Evolutionary conservation across 768 basidiomycete genomes (phyloP), one percentile per base, ranked within the genome.

Genomic region (Boletus subcaerulescens): DNA sequence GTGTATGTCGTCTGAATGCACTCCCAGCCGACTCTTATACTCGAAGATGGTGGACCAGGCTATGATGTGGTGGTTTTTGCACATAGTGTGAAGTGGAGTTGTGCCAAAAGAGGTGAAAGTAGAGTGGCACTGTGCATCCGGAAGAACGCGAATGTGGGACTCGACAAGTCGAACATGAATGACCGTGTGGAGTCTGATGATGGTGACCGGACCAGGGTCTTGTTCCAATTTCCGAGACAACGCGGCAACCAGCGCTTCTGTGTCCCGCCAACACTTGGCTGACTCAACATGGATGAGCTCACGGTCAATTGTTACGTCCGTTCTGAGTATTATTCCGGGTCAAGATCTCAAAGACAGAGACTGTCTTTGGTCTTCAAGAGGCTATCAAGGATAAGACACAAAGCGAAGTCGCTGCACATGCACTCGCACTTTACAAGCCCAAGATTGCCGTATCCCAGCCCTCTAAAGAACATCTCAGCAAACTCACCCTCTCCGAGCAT

Each of bases 211-310:
- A 55, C 18, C 57, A 47, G 45, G 52, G 58, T 20, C 12, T 42
- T 48, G 46, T 20, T 41, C 55, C 55, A 65, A 67, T 65, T 67
- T 58, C 65, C 65, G 65, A 62, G 59, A 52, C 45, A 61, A 60
- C 35, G 58, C 60, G 65, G 65, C 38, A 29, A 32, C 62, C 53
- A 53, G 55, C 55, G 62, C 55, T 65, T 65, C 63, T 59, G 20
- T 22, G 22, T 24, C 24, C 24, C 24, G 1, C 24, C 24, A 24
- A 24, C 24, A 24, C 24, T 5, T 24, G 24, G 5, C 24, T 5
- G 4, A 4, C 24, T 24, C 24, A 24, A 4, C 24, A 24, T 24
- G 24, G 24, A 24, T 24, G 24, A 24, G 5, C 24, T 24, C 5
- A 24, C 24, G 24, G 4, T 24, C 24, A 4, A 24, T 24, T 4